Evolutionary conservation across 164 flowering plant genomes (phyloP).

Genomic region (Malania oleifera): DNA sequence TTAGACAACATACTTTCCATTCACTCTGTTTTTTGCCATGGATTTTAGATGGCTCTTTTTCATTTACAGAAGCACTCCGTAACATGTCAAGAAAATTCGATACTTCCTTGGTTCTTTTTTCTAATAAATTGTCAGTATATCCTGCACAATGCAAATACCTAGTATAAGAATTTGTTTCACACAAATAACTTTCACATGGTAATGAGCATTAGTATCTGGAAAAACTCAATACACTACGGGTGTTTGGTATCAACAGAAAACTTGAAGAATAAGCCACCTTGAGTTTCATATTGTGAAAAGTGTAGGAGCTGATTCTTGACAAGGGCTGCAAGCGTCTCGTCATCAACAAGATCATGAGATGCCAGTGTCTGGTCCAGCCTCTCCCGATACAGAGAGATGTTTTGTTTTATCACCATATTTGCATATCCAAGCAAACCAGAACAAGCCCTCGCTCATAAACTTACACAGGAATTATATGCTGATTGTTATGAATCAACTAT

Average conservation of each 20-base stretch:
- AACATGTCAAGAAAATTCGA: slow-evolving; percentile 58
- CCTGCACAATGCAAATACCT: slow-evolving; percentile 27
- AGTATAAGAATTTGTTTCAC: neutral
- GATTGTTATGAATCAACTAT: neutral
- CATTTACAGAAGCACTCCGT: slow-evolving; percentile 50
- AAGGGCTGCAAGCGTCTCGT: slow-evolving; percentile 42
- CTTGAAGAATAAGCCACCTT: slow-evolving; percentile 33
- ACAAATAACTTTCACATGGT: neutral
- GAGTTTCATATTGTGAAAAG: slow-evolving; percentile 29
- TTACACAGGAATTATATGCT: neutral
- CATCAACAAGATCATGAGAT: slow-evolving; percentile 46
- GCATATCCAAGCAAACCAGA: slow-evolving; percentile 23
- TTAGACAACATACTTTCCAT: slow-evolving; percentile 66
- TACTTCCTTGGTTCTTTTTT: slow-evolving; percentile 39
- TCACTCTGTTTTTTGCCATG: slow-evolving; percentile 27
- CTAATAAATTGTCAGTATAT: slow-evolving; percentile 29
- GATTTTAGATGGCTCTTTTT: slow-evolving; percentile 20
- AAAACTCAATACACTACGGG: neutral
- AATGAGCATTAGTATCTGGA: neutral
- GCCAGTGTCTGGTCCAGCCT: slow-evolving; percentile 70
- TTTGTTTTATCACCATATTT: slow-evolving; percentile 44
- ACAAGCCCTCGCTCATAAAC: neutral
- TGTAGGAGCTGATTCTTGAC: slow-evolving; percentile 54
- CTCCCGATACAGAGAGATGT: slow-evolving; percentile 50
- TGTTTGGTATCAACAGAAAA: neutral